A percentile compares a stretch with the other conserved stretches of the same genome.
Evolutionary conservation across 1,284 basidiomycete species (phyloP).

Genomic region (Malassezia slooffiae): DNA sequence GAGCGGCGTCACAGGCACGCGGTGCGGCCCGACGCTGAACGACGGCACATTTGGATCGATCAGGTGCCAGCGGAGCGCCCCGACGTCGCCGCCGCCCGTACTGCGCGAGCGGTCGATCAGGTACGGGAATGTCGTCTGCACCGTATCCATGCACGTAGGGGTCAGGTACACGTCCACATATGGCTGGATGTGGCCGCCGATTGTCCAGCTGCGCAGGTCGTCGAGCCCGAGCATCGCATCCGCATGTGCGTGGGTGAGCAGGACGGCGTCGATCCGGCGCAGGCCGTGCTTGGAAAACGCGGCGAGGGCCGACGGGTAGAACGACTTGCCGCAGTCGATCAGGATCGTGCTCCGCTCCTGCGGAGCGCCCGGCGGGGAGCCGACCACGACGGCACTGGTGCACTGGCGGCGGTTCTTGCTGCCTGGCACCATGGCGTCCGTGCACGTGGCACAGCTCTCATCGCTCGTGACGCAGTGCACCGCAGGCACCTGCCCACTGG

Average conservation of each 20-base stretch:
- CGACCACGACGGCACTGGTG: constrained; percentile 22
- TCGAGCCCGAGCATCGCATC: constrained; percentile 42
- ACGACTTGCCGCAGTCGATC: constrained; percentile 44
- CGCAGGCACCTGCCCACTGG: constrained; percentile 36
- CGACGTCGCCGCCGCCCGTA: constrained; percentile 39
- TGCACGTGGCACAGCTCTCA: constrained; percentile 24
- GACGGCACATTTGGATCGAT: constrained; percentile 26
- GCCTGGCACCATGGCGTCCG: constrained; percentile 25
- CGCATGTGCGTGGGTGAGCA: constrained; percentile 41
- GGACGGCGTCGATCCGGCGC: constrained; percentile 29
- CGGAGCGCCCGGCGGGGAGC: constrained; percentile 12
- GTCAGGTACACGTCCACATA: constrained; percentile 38
- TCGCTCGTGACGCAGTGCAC: constrained; percentile 26
- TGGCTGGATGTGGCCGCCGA: constrained; percentile 29
- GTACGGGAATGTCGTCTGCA: constrained; percentile 35
- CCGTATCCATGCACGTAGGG: constrained; percentile 26
- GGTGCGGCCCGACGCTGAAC: constrained; percentile 1
- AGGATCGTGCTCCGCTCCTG: constrained; percentile 22
- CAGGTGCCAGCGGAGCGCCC: constrained; percentile 37
- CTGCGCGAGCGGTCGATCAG: constrained; percentile 30
- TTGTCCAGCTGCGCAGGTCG: constrained; percentile 39
- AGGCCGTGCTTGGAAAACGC: constrained; percentile 24
- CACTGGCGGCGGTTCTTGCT: constrained; percentile 36
- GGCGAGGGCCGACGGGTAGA: constrained; percentile 28
- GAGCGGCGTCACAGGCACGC: constrained; percentile 23